These are phyloP conservation scores for Fraxinus angustifolia DNA, from an alignment of 305 asterid genomes.

Conservation along the genomic window DNA sequence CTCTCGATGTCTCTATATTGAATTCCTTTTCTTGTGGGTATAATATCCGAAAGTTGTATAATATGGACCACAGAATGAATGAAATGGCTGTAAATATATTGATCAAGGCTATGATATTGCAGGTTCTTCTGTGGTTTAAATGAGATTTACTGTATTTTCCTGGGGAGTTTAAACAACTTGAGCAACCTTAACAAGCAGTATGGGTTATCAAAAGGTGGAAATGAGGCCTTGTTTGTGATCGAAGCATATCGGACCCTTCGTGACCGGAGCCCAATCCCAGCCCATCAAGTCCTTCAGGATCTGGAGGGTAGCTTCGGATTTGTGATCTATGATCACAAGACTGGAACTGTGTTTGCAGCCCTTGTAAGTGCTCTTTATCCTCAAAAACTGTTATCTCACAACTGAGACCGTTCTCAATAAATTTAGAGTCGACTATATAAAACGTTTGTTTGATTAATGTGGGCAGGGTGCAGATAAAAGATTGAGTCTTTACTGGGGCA, in stretches of 20 bases:
- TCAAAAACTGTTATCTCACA: background rate
- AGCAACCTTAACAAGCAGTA: conserved; percentile 73
- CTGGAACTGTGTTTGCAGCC: conserved; percentile 64
- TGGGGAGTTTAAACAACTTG: conserved; percentile 67
- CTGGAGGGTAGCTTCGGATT: conserved; percentile 87
- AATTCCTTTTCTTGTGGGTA: background rate
- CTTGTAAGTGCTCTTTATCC: conserved; percentile 26
- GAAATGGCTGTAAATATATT: background rate
- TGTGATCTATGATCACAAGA: conserved; percentile 77
- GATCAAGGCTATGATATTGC: conserved; percentile 3
- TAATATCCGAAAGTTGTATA: background rate
- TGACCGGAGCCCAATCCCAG: conserved; percentile 85
- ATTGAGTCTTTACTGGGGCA: conserved; percentile 72
- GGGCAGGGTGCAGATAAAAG: conserved; percentile 70
- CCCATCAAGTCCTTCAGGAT: conserved; percentile 81
- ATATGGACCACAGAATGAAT: background rate
- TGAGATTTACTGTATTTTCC: conserved; percentile 74
- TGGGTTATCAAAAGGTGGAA: conserved; percentile 61
- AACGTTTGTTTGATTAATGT: background rate
- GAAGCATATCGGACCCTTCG: conserved; percentile 52
- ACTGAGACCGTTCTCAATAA: background rate
- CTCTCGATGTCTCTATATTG: background rate
- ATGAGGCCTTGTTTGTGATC: conserved; percentile 66
- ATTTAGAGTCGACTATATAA: background rate
- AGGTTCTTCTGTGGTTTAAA: conserved; percentile 74